These are phyloP conservation scores for Pneumocystis canis DNA, from an alignment of 1,139 yeast genomes.

Conservation along the genomic window DNA sequence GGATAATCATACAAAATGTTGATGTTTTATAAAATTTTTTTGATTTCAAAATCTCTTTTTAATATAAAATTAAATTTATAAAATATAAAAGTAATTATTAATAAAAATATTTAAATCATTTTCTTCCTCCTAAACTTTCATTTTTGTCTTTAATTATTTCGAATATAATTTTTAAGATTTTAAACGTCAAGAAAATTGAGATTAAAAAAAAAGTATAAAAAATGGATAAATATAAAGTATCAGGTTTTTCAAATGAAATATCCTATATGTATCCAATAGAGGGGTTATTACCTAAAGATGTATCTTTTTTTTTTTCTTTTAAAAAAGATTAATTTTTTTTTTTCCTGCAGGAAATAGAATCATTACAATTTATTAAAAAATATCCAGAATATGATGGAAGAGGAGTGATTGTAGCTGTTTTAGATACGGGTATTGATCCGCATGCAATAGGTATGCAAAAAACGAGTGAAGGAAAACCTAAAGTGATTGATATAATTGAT, in stretches of 20 bases:
- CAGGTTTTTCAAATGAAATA: neutral
- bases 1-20: no score
- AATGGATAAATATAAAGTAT: neutral
- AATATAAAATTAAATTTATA: no score
- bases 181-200: neutral
- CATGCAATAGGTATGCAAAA: constrained; percentile 10
- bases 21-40: no score
- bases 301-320: neutral
- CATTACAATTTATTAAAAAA: constrained; percentile 8
- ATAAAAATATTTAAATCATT: no score
- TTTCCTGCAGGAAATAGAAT: constrained; percentile 9
- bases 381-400: constrained; percentile 12
- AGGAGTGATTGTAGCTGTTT: constrained; percentile 12
- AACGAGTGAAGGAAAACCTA: constrained; percentile 11
- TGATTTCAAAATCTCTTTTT: no score
- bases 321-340: neutral
- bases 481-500: constrained; percentile 12
- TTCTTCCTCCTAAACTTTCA: no score
- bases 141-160: no score
- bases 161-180: neutral
- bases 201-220: neutral
- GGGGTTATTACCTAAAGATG: neutral
- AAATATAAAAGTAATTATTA: no score
- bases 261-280: neutral
- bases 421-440: constrained; percentile 15